These are phyloP conservation scores for Pichia sporocuriosa DNA, from an alignment of 805 yeast genomes.

Conservation along the genomic window DNA sequence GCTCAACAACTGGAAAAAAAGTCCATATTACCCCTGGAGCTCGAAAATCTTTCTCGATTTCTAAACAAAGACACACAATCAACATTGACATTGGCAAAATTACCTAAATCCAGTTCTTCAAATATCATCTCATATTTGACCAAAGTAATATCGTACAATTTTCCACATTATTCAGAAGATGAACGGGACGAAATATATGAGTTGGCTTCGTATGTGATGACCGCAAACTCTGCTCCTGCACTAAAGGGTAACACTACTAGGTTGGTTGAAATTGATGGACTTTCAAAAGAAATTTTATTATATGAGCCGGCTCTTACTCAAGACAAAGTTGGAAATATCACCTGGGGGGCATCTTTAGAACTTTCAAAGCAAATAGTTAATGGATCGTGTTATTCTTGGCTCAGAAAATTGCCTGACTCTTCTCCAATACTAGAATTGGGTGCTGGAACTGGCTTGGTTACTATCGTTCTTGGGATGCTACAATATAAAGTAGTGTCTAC, in stretches of 20 bases:
- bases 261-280: constrained; percentile 41
- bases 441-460: constrained; percentile 89
- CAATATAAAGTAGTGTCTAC: constrained; percentile 53
- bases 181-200: constrained; percentile 39
- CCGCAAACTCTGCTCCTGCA: constrained; percentile 80
- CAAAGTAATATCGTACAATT: constrained; percentile 39
- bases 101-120: constrained; percentile 5
- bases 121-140: constrained; percentile 45
- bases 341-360: constrained; percentile 91
- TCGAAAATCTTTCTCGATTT: neutral
- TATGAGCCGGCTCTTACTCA: constrained; percentile 81
- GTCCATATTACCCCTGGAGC: neutral
- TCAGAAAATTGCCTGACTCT: neutral
- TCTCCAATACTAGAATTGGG: constrained; percentile 69
- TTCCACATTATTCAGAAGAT: constrained; percentile 40
- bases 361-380: constrained; percentile 49
- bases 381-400: neutral
- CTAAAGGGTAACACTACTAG: constrained; percentile 71
- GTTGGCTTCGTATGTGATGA: constrained; percentile 55
- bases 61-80: neutral
- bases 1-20: neutral
- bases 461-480: constrained; percentile 55
- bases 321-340: constrained; percentile 84
- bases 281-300: constrained; percentile 34
- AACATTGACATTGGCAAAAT: constrained; percentile 3